phyloP scores from a whole-genome alignment of 495 filamentous ascomycete species.

The Penicillium steckii region DNA sequence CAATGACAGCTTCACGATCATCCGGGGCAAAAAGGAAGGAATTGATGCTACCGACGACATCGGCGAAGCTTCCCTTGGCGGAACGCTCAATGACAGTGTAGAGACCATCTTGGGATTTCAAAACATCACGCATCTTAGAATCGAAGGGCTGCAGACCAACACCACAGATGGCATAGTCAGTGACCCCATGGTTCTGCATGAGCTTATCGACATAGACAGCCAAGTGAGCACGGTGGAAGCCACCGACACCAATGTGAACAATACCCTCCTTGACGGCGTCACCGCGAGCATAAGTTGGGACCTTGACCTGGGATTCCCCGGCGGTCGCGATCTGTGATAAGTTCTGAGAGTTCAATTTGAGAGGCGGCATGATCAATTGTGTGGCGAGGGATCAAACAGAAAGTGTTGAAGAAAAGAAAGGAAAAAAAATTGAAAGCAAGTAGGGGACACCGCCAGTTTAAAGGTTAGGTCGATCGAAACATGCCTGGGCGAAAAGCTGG shows the following conservation, averaged over 20 bases:
- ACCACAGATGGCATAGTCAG: constrained; percentile 46
- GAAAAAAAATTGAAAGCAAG: neutral
- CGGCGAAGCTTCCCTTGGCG: constrained; percentile 42
- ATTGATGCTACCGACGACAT: constrained; percentile 48
- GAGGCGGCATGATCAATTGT: constrained; percentile 30
- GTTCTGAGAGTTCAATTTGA: constrained; percentile 41
- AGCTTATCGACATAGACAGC: constrained; percentile 47
- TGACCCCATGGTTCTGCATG: constrained; percentile 44
- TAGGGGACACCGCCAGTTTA: neutral
- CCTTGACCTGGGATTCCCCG: constrained; percentile 26
- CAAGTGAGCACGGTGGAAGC: constrained; percentile 51
- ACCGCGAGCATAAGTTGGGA: constrained; percentile 39
- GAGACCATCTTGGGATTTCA: constrained; percentile 44
- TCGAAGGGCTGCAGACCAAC: constrained; percentile 49
- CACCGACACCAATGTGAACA: constrained; percentile 48
- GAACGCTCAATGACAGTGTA: constrained; percentile 51
- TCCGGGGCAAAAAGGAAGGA: constrained; percentile 49
- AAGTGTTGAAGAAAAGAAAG: neutral
- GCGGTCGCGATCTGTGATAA: constrained; percentile 34
- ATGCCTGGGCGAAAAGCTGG: neutral
- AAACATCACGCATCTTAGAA: constrained; percentile 41
- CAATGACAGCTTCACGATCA: constrained; percentile 45
- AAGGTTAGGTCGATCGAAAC: neutral
- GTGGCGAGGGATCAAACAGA: neutral
- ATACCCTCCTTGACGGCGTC: constrained; percentile 48